Evolutionary conservation across 2,329 filamentous ascomycete species (phyloP), one percentile per base, ranked within the genome.

Genomic region (Talaromyces rugulosus): DNA sequence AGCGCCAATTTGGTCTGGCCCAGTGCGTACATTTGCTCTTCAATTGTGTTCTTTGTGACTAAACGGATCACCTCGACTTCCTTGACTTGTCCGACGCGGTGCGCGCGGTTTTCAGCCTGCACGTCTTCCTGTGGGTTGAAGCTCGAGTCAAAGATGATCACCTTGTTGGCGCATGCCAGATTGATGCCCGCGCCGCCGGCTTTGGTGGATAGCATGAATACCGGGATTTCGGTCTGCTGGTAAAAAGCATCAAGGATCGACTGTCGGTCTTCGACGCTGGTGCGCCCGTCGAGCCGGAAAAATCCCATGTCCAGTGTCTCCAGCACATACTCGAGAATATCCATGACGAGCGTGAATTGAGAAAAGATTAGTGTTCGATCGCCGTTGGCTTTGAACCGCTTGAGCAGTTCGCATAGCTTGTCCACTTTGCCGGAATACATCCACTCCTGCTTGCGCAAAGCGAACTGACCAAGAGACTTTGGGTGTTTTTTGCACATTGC

Each of bases 101-200:
- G 95, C 0, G 95, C 95, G 18, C 95, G 88, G 74, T 99, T 98
- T 80, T 98, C 95, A 0, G 95, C 95, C 75, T 99, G 95, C n/a
- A 96, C 88, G 72, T 99, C 95, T 68, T 98, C 94, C 73, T 99
- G 95, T 0, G 95, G 95, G 69, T 99, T 99, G 79, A 97, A 96
- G n/a, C 89, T 91, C 66, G 90, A 90, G 76, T 99, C 95, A 74
- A 98, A 97, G 70, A 99, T 95, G 76, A 99, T 87, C 68, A 99
- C 94, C 77, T 97, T 98, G 80, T 98, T 98, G 4, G 95, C 95
- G 40, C 90, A 91, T 7, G 94, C 95, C 60, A 99, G 79, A 75
- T 99, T 99, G 79, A 99, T 96, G 47, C 95, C 95, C 0, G 94
- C 95, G n/a, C 95, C 95, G 58, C 95, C 95, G 0, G 94, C 93